Evolutionary conservation across 2,329 filamentous ascomycete genomes (phyloP), one percentile per base, ranked within the genome.

Genomic region (Apiospora phragmitis): DNA sequence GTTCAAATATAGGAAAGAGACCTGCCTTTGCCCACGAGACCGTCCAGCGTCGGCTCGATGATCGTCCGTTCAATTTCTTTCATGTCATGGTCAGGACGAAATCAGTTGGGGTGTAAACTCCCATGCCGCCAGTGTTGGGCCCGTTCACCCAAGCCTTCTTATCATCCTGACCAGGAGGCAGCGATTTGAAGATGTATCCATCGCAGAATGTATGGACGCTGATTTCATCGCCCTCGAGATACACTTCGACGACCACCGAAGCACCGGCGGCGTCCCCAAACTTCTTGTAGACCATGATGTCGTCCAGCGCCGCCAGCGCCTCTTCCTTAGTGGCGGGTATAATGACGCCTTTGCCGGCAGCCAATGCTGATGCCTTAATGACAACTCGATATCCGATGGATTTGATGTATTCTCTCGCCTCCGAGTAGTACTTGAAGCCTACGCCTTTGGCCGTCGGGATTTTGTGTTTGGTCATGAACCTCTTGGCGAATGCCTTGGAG

Each of bases 401-500:
- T 16, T 59, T 59, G 51, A 59, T 32, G 51, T 21, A 21, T 0
- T 32, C 29, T 3, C 51, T 2, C 5, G 26, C 51, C 14, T 21
- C 5, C 26, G 51, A 59, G 51, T 59, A 59, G 51, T 32, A 35
- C 5, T 59, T 29, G 26, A 32, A 59, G 6, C 14, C 6, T 16
- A 35, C 26, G 4, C 26, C 29, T 0, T 3, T 7, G 51, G 26
- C 7, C 14, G 51, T 59, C 16, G 26, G 51, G 51, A 95, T 94
- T 71, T 85, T 85, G 79, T 93, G 86, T 62, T 87, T 86, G 76
- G 89, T 87, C 93, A 95, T 95, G 77, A 95, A 94, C 93, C 4
- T 90, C 77, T 95, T 94, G 49, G 91, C 90, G 78, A 93, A 94
- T 1, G 91, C 89, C 81, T 95, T 95, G 76, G 90, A 93, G 51